Base-by-base conservation (phyloP, 352 stramenopile species). In the Phytophthora cactorum region DNA sequence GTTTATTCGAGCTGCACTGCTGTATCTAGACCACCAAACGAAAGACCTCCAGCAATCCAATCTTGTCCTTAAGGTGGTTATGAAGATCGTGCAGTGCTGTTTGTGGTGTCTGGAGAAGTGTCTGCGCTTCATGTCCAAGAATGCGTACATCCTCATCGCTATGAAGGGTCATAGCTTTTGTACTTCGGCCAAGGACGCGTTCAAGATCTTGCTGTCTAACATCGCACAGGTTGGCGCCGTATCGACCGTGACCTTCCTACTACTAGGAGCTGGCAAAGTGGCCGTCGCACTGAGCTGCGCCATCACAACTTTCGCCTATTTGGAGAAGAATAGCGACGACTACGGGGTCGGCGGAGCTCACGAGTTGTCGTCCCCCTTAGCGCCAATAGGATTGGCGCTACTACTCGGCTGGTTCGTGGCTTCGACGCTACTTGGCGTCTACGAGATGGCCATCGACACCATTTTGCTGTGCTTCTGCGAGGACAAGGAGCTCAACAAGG, bases 51-150 rank as follows among this genome's bases (percentile, higher is more conserved):
- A 94, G 49, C 69, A 90, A 50, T 85, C 78, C 44, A 97, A 95
- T 38, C 34, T 91, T 8, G 70, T 87, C 1, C 72, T 97, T 27
- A 96, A 91, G 36, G 89, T 96, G 54, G 65, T 95, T 27, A 93
- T 97, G 54, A 93, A 93, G 17, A 59, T 78, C 5, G 81, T 93
- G 10, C 89, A 98, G 69, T 99, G 97, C 75, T 98, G 88, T 73
- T 75, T 99, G 47, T 99, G 92, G 85, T 99, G 95, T 68, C 65
- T 97, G 2, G 89, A 97, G 56, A 98, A 98, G 56, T 98, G 92
- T 58, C 88, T 99, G 63, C 95, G 93, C 54, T 99, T 99, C 67
- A 74, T 99, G n/a, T 99, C 97, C 70, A 98, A 98, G 75, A 99
- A 99, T 81, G 92, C 92, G 0, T 98, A 98, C 70, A 98, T 98